Percentiles rank a stretch among this genome's conserved stretches.
phyloP scores from a whole-genome alignment of 2,329 filamentous ascomycete species.

The Fusarium setosum region DNA sequence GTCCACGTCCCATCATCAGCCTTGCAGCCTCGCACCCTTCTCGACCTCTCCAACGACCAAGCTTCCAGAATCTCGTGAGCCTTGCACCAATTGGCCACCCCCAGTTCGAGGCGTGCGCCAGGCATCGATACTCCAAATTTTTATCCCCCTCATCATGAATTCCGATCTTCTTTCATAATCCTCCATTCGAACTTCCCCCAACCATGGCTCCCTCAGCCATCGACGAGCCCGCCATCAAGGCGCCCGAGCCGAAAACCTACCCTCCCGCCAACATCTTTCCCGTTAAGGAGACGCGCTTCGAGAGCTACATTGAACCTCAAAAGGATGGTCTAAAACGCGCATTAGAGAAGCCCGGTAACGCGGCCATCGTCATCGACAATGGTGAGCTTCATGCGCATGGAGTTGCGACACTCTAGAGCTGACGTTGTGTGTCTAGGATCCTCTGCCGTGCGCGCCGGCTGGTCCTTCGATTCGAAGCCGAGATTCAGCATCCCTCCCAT shows the following conservation, averaged over 20 bases:
- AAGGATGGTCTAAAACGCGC: conserved; percentile 79
- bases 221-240: conserved; percentile 54
- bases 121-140: conserved; percentile 15
- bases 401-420: conserved; percentile 29
- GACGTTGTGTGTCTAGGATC: conserved; percentile 71
- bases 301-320: conserved; percentile 64
- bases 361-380: conserved; percentile 97
- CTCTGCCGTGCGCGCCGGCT: conserved; percentile 89
- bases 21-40: conserved; percentile 50
- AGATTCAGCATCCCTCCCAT: conserved; percentile 86
- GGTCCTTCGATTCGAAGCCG: conserved; percentile 91
- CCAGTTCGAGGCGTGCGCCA: conserved; percentile 17
- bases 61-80: conserved; percentile 28
- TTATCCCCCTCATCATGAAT: conserved; percentile 30
- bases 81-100: conserved; percentile 42
- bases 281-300: conserved; percentile 72
- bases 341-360: conserved; percentile 65
- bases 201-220: conserved; percentile 66
- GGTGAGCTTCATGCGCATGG: conserved; percentile 63
- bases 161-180: conserved; percentile 15
- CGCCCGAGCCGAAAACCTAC: conserved; percentile 55
- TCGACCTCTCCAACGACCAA: conserved; percentile 37
- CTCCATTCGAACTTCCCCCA: conserved; percentile 7
- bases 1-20: conserved; percentile 44
- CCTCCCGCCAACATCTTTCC: conserved; percentile 68